Conservation (phyloP, 2,329 filamentous ascomycete genomes). For the Pseudogymnoascus sp. region DNA sequence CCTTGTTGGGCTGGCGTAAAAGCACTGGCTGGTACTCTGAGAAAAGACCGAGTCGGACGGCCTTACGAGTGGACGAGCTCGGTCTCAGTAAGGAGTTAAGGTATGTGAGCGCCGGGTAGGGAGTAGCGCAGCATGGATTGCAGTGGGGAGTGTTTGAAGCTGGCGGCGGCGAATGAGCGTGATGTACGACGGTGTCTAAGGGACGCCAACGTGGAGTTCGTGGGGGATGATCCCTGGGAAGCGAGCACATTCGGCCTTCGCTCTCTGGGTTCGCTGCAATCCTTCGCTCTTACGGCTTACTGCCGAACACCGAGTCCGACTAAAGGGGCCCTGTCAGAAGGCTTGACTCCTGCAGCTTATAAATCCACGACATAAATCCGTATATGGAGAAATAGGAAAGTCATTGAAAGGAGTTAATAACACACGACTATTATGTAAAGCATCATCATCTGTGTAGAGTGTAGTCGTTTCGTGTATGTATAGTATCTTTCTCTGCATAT, state of each 20-base stretch:
- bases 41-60: not conserved
- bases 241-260: not conserved
- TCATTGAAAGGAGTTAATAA: not conserved
- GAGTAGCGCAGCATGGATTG: not conserved
- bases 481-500: not conserved
- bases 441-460: not conserved
- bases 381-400: not conserved
- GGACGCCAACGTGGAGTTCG: not conserved
- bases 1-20: not conserved
- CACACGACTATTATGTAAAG: not conserved
- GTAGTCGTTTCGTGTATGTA: not conserved
- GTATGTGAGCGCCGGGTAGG: not conserved
- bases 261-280: not conserved
- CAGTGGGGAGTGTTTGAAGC: not conserved
- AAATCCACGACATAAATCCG: not conserved
- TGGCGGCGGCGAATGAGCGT: not conserved
- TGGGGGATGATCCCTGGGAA: not conserved
- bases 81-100: conserved; percentile 1
- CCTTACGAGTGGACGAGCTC: not conserved
- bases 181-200: not conserved
- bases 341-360: not conserved
- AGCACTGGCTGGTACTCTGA: not conserved
- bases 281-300: not conserved
- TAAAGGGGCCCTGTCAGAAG: not conserved
- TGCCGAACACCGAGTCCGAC: not conserved